Percentiles rank a stretch among this genome's conserved stretches.
Evolutionary conservation across 2,329 filamentous ascomycete genomes (phyloP).

Genomic region (Aspergillus puulaauensis): DNA sequence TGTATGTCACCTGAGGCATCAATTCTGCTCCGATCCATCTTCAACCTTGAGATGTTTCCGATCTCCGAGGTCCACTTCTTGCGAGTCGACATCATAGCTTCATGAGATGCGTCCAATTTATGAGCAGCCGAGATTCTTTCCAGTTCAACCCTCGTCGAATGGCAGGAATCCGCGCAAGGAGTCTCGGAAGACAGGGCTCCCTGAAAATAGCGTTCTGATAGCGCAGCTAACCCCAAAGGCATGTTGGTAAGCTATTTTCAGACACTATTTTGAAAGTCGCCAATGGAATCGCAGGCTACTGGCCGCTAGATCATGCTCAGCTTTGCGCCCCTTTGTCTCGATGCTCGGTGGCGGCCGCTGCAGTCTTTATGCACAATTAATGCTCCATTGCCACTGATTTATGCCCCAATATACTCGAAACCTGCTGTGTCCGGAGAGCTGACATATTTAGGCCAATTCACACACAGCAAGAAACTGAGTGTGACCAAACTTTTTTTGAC

Average conservation of each 20-base stretch:
- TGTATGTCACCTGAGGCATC: constrained; percentile 3
- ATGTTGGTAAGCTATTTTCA: neutral
- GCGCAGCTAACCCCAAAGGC: neutral
- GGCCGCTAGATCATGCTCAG: neutral
- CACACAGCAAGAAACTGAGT: too few relatives aligned
- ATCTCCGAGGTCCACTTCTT: neutral
- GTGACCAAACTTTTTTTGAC: too few relatives aligned
- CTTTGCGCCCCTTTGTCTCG: neutral
- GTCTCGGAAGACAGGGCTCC: neutral
- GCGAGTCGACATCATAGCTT: neutral
- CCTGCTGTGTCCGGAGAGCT: neutral
- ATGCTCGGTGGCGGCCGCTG: neutral
- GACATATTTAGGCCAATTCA: too few relatives aligned
- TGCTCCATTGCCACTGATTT: neutral
- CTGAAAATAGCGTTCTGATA: neutral
- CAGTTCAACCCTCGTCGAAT: neutral
- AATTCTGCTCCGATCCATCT: neutral
- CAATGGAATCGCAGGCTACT: neutral
- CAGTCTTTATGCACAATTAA: neutral
- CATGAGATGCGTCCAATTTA: neutral
- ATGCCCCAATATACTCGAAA: neutral
- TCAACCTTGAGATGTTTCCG: neutral
- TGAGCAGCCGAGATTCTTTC: neutral
- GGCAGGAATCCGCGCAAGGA: neutral
- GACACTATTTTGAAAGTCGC: neutral